Evolutionary conservation across 345 rosid species (phyloP), one percentile per base, ranked within the genome.

Genomic region (Mercurialis annua): DNA sequence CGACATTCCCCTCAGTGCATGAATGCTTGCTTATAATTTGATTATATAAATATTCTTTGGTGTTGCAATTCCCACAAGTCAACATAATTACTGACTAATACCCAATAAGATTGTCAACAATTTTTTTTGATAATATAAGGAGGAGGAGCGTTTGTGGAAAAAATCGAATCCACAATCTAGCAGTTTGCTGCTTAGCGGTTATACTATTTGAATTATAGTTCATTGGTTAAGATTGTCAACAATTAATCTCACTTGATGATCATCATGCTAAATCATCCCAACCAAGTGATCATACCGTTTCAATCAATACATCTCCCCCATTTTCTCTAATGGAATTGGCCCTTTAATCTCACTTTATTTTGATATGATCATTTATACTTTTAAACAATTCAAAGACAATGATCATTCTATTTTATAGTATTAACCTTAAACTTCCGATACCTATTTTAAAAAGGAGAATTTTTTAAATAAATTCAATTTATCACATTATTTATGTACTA

Each of bases 191-290:
- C n/a, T n/a, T n/a, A n/a, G n/a, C n/a, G n/a, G n/a, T n/a, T n/a
- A n/a, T n/a, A n/a, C n/a, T n/a, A n/a, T n/a, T n/a, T n/a, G n/a
- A n/a, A n/a, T n/a, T n/a, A n/a, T n/a, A n/a, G n/a, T n/a, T n/a
- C n/a, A n/a, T n/a, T n/a, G n/a, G n/a, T n/a, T 54, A 54, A 29
- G 15, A 29, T 29, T 40, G 36, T 54, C 70, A 66, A 66, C 70
- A 66, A 40, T n/a, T n/a, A n/a, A n/a, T n/a, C 48, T 24, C 59
- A 43, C 48, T 68, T 27, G 64, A 68, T 47, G 47, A 33, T 64
- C 52, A 43, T 46, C 34, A 23, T 55, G 62, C 50, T 54, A 43
- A 27, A 18, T 40, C 2, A 42, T 27, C 62, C 34, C 52, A 30
- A 66, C 38, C 50, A 24, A 38, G 30, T 65, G 36, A 58, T 59